A percentile compares a stretch with the other conserved stretches of the same genome.
phyloP scores from a whole-genome alignment of 1,139 yeast species.

The Blastobotrys buckinghamii region DNA sequence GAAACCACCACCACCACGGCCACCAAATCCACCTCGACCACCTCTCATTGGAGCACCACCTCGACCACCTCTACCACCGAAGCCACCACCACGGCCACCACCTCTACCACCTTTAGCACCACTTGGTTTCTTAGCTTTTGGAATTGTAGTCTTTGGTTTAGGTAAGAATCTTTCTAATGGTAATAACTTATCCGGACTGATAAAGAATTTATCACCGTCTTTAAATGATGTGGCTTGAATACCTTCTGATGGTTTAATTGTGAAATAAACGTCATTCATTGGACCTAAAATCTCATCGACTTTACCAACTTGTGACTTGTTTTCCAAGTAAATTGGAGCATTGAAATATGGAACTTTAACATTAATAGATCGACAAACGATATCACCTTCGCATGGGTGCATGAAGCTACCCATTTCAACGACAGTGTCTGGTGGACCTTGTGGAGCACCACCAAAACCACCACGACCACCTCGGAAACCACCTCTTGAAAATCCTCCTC shows the following conservation, averaged over 20 bases:
- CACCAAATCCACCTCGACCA: constrained; percentile 33
- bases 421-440: constrained; percentile 89
- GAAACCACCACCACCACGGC: constrained; percentile 33
- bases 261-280: constrained; percentile 91
- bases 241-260: constrained; percentile 94
- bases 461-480: constrained; percentile 32
- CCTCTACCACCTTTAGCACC: constrained; percentile 41
- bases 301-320: constrained; percentile 89
- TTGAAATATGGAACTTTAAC: constrained; percentile 95
- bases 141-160: constrained; percentile 79
- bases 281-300: constrained; percentile 99
- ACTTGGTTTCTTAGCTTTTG: constrained; percentile 62
- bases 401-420: constrained; percentile 91
- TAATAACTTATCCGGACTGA: constrained; percentile 89
- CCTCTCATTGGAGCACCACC: constrained; percentile 39
- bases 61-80: constrained; percentile 39
- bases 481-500: constrained; percentile 38
- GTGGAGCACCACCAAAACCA: constrained; percentile 55
- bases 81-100: constrained; percentile 37
- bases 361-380: constrained; percentile 92
- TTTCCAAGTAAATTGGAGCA: constrained; percentile 96
- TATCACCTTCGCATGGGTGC: constrained; percentile 95
- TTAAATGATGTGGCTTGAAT: constrained; percentile 90
- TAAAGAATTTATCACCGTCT: constrained; percentile 92
- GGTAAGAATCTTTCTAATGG: constrained; percentile 96